Evolutionary conservation across 2,329 filamentous ascomycete genomes (phyloP), one percentile per base, ranked within the genome.

Genomic region (Neofusicoccum laricinum): DNA sequence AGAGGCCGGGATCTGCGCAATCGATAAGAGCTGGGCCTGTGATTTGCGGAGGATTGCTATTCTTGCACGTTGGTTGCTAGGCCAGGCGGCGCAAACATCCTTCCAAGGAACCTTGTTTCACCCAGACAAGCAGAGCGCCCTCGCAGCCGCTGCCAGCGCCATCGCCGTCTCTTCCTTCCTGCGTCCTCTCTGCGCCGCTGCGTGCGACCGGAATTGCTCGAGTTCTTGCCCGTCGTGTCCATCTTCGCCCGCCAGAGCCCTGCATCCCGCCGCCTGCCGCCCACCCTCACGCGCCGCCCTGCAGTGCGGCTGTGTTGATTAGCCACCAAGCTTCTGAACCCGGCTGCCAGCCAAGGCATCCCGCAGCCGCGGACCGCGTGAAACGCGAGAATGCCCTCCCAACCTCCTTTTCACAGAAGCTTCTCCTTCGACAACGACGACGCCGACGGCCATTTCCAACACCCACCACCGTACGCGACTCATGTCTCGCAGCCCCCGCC

Each of bases 291-390:
- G 6, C 30, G 49, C 32, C 43, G 55, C 55, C 55, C 55, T 59
- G 55, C 55, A 14, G 40, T 59, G 55, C 55, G 55, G 55, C 55
- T 46, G 55, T 59, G 55, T 21, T 32, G 32, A 50, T 21, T 53
- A 53, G 32, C 32, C 49, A 38, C 30, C 41, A 58, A 58, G 53
- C 53, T 58, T 58, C 43, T 32, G 45, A 61, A 38, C 58, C 58
- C 58, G 45, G 58, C 58, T 50, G 59, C 48, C 48, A 53, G 61
- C 61, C 61, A 64, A 64, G 61, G 61, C 61, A 64, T 25, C 61
- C 61, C 61, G 40, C 50, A 48, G 45, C 57, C 34, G 41, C 51
- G 53, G 38, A 58, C 15, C 57, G 32, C 57, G 46, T 64, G 61
- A 64, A 64, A 64, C 49, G 32, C 43, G 49, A 64, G 49, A 51